Conservation (phyloP, 1,284 basidiomycete genomes). For the Fomitopsis palustris region DNA sequence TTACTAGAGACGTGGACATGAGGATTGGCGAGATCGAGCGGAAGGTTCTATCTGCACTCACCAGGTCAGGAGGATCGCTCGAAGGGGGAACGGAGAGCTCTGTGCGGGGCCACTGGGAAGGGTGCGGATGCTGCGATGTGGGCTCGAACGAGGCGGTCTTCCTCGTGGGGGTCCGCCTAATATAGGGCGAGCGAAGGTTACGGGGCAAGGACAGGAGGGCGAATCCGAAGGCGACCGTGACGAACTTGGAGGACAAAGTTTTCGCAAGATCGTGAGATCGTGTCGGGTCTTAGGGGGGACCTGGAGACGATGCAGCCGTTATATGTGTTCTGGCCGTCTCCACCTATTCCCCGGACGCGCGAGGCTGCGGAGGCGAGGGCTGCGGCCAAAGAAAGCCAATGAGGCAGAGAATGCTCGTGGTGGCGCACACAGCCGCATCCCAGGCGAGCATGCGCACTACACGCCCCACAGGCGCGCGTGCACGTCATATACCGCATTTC, state of each 20-base stretch:
- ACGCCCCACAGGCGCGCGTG: no score
- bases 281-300: neutral
- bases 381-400: neutral
- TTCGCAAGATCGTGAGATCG: neutral
- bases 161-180: neutral
- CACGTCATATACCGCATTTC: no score
- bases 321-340: neutral
- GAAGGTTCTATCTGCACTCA: neutral
- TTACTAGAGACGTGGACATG: neutral
- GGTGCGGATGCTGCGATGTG: neutral
- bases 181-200: neutral
- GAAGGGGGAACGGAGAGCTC: neutral
- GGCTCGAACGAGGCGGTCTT: neutral
- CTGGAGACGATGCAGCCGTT: neutral
- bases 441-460: no score
- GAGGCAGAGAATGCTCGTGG: neutral
- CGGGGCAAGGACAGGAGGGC: neutral
- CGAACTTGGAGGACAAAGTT: neutral
- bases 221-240: neutral
- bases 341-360: neutral
- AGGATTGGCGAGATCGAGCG: neutral
- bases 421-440: neutral
- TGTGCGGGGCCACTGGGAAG: no score
- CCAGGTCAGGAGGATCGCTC: neutral
- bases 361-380: neutral